Conservation (phyloP, 768 basidiomycete species). For the Crepidotus variabilis region DNA sequence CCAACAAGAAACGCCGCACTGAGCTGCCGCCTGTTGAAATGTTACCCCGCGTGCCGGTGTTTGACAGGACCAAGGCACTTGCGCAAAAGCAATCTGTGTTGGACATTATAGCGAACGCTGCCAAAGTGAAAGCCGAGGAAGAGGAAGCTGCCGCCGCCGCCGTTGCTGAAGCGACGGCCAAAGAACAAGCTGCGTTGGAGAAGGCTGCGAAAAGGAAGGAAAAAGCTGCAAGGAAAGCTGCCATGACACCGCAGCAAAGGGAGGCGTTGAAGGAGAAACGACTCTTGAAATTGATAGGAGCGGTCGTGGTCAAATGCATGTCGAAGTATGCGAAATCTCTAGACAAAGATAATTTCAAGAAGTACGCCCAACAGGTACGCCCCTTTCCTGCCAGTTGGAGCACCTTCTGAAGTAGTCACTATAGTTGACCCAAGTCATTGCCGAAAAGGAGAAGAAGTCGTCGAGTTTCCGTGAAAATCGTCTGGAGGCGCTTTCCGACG, state of each 20-base stretch:
- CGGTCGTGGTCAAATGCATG: conserved; percentile 91
- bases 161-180: conserved; percentile 23
- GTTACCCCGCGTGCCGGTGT: background rate
- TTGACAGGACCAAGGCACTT: conserved; percentile 3
- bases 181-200: conserved; percentile 27
- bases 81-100: conserved; percentile 20
- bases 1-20: background rate
- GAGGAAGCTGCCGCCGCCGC: conserved; percentile 25
- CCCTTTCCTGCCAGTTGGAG: background rate
- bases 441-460: conserved; percentile 96
- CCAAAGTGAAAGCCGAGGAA: conserved; percentile 26
- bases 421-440: conserved; percentile 80
- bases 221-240: conserved; percentile 36
- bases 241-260: conserved; percentile 26
- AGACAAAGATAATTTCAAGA: conserved; percentile 84
- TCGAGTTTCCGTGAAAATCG: conserved; percentile 69
- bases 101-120: conserved; percentile 34
- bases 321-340: conserved; percentile 79
- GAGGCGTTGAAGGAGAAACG: conserved; percentile 57
- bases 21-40: background rate
- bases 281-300: conserved; percentile 77
- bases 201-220: conserved; percentile 30
- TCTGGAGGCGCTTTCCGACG: conserved; percentile 76
- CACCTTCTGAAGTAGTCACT: conserved; percentile 2
- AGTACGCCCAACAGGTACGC: conserved; percentile 88